Conservation (phyloP, 306 rosid species). For the Pyrus betulifolia region DNA sequence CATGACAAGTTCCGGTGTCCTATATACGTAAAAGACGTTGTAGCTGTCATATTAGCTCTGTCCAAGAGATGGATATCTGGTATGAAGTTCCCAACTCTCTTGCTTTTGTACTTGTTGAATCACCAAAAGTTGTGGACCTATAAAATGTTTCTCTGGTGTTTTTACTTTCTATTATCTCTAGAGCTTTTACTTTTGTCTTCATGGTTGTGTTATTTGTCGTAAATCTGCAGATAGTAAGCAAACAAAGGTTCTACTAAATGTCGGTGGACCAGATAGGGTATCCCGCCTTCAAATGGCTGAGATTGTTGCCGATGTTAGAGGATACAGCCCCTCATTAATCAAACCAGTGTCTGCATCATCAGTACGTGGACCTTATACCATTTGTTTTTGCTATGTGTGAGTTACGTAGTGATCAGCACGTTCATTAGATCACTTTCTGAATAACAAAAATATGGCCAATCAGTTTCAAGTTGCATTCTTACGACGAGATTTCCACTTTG, state of each 20-base stretch:
- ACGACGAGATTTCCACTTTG: neutral
- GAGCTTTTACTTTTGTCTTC: constrained; percentile 11
- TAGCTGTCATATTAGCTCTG: constrained; percentile 46
- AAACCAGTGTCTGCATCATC: constrained; percentile 64
- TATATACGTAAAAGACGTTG: constrained; percentile 73
- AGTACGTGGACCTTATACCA: constrained; percentile 31
- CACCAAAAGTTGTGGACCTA: neutral
- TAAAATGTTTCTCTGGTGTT: neutral
- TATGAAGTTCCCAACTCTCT: constrained; percentile 17
- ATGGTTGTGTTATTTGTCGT: constrained; percentile 13
- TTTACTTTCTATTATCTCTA: neutral
- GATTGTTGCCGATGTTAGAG: constrained; percentile 67
- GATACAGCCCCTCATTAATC: constrained; percentile 54
- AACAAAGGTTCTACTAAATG: constrained; percentile 62
- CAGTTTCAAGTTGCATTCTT: neutral
- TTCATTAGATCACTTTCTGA: neutral
- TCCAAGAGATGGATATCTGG: constrained; percentile 70
- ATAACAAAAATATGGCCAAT: neutral
- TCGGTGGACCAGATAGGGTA: constrained; percentile 78
- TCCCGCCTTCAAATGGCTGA: constrained; percentile 89
- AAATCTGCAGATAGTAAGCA: constrained; percentile 50
- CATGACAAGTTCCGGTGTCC: constrained; percentile 91
- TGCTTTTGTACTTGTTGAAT: neutral
- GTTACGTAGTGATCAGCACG: neutral
- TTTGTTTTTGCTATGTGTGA: neutral